phyloP scores from a whole-genome alignment of 2,329 filamentous ascomycete genomes.

The Stemphylium lycopersici region DNA sequence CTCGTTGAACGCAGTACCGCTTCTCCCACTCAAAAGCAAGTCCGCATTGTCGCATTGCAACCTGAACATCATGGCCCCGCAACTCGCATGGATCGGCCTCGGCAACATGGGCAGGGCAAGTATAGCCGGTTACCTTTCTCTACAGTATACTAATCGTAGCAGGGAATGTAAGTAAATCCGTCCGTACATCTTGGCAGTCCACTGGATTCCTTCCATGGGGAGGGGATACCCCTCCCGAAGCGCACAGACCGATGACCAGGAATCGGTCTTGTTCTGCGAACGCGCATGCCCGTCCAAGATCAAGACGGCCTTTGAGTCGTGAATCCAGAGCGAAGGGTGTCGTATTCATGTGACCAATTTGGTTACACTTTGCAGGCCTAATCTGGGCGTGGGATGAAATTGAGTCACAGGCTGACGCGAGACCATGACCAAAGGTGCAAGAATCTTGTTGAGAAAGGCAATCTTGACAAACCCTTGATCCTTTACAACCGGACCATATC shows the following conservation, averaged over 20 bases:
- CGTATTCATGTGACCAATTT: too few species aligned
- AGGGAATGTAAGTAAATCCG: conserved; percentile 70
- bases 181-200: not conserved
- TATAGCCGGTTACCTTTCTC: conserved; percentile 14
- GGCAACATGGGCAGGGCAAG: conserved; percentile 85
- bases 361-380: too few species aligned
- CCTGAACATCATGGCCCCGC: conserved; percentile 49
- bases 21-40: not conserved
- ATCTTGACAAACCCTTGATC: conserved; percentile 72
- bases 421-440: conserved; percentile 35
- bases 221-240: not conserved
- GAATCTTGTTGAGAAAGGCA: conserved; percentile 80
- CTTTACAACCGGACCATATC: conserved; percentile 79
- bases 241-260: not conserved
- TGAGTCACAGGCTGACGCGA: not conserved
- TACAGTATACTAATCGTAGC: conserved; percentile 8
- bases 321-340: too few species aligned
- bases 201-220: not conserved
- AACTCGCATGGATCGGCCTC: conserved; percentile 79
- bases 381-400: not conserved
- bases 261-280: too few species aligned
- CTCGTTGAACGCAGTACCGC: not conserved
- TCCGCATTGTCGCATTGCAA: not conserved
- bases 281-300: too few species aligned
- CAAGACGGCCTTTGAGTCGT: too few species aligned